phyloP scores from a whole-genome alignment of 1,284 basidiomycete genomes.

The Lignosus rhinocerotis region DNA sequence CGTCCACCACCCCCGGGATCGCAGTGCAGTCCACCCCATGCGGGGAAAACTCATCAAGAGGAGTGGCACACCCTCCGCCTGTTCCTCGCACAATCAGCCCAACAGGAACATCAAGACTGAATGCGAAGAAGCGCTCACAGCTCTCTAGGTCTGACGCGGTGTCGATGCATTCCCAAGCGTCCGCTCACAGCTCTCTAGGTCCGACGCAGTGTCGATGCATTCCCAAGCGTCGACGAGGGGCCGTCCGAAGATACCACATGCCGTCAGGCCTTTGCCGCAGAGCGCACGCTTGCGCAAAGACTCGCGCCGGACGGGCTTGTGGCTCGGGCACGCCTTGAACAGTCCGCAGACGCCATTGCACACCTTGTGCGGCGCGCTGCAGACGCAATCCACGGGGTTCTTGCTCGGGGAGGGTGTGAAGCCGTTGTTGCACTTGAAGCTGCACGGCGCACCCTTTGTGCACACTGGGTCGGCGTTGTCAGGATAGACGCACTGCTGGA shows the following conservation, averaged over 20 bases:
- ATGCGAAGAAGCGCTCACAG: constrained; percentile 35
- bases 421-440: constrained; percentile 48
- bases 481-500: constrained; percentile 43
- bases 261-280: constrained; percentile 34
- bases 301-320: constrained; percentile 32
- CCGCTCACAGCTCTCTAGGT: constrained; percentile 55
- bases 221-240: constrained; percentile 41
- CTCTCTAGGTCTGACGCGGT: constrained; percentile 49
- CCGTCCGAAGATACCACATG: constrained; percentile 44
- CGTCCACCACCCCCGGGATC: constrained; percentile 48
- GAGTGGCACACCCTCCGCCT: constrained; percentile 53
- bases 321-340: constrained; percentile 40
- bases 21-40: constrained; percentile 50
- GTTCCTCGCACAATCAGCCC: constrained; percentile 4
- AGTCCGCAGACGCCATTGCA: constrained; percentile 50
- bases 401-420: constrained; percentile 35
- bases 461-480: constrained; percentile 41
- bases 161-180: constrained; percentile 51
- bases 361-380: constrained; percentile 40
- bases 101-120: background rate
- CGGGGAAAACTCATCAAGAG: constrained; percentile 31
- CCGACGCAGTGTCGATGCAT: constrained; percentile 46
- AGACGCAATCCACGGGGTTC: constrained; percentile 40
- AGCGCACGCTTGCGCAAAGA: constrained; percentile 19
- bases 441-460: constrained; percentile 38